Evolutionary conservation across 2,329 filamentous ascomycete species (phyloP).

Genomic region (Claviceps fusiformis): DNA sequence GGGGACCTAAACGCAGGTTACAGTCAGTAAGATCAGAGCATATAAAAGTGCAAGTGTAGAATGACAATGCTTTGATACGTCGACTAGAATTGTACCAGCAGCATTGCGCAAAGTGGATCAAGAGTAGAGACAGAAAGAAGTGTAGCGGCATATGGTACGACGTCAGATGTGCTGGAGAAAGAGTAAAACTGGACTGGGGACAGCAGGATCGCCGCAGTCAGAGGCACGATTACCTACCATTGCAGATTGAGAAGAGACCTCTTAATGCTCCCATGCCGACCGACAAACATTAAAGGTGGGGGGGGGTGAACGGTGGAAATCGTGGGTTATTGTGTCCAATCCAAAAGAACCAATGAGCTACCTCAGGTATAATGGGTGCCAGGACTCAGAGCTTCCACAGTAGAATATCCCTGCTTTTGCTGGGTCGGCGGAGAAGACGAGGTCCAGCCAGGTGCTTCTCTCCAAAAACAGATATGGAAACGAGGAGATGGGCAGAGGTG

Average conservation of each 20-base stretch:
- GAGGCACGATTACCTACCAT: neutral
- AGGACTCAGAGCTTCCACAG: slow-evolving; percentile 4
- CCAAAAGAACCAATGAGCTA: slow-evolving; percentile 3
- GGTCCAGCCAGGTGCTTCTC: neutral
- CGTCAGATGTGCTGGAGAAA: neutral
- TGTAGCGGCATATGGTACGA: neutral
- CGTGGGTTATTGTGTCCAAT: slow-evolving; percentile 5
- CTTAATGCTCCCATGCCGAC: neutral
- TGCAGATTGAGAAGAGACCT: neutral
- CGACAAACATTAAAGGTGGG: neutral
- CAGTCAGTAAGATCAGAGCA: neutral
- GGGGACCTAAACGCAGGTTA: neutral
- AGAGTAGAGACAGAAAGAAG: neutral
- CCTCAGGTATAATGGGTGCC: slow-evolving; percentile 1
- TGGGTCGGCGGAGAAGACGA: neutral
- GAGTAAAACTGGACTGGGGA: neutral
- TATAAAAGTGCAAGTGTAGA: neutral
- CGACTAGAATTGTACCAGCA: neutral
- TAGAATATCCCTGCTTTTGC: slow-evolving; percentile 3
- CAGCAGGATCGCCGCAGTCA: neutral
- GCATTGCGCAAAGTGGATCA: neutral
- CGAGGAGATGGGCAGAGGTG: neutral
- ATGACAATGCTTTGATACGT: neutral
- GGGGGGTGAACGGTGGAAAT: neutral
- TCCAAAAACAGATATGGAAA: neutral